Evolutionary conservation across 2,329 filamentous ascomycete species (phyloP), one percentile per base, ranked within the genome.

Genomic region (Fusarium caatingaense): DNA sequence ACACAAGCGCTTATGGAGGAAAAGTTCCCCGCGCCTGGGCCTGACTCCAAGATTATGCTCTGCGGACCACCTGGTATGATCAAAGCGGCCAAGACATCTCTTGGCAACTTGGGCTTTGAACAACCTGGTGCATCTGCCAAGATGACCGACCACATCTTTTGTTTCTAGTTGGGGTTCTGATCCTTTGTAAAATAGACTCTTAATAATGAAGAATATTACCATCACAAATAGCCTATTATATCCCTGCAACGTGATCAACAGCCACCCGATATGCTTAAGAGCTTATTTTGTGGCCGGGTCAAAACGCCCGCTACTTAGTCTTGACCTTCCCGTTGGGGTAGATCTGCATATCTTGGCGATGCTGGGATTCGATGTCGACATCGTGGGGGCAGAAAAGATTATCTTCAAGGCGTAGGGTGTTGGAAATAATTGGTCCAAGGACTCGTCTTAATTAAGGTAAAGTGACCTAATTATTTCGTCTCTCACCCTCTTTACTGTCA

Each of bases 41-140:
- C 72, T 0, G 84, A 86, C 16, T 81, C 82, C 4, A 89, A 87
- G 74, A 74, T 88, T 10, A 79, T 89, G 80, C 77, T 90, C 3
- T 91, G 88, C 69, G 89, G 89, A 0, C 88, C 89, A 0, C 88
- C 88, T 0, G 84, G 83, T 0, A 88, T 91, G 87, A 79, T 90
- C 3, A 84, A 84, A 46, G 87, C 86, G 0, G 81, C 83, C 16
- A 90, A 88, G 79, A 85, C 83, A 71, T 79, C 78, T 10, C 73
- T 88, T 64, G 78, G 77, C 1, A 78, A 78, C 12, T 60, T 89
- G 37, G 87, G 87, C 0, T 89, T 85, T 64, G 78, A 85, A 64
- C 79, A 82, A 56, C 84, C 87, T 0, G 83, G 84, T 0, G 79
- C 83, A 1, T 79, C 84, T 8, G 77, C 83, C 2, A 89, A 86